Evolutionary conservation across 495 filamentous ascomycete genomes (phyloP), one percentile per base, ranked within the genome.

Genomic region (Wilcoxina mikolae): DNA sequence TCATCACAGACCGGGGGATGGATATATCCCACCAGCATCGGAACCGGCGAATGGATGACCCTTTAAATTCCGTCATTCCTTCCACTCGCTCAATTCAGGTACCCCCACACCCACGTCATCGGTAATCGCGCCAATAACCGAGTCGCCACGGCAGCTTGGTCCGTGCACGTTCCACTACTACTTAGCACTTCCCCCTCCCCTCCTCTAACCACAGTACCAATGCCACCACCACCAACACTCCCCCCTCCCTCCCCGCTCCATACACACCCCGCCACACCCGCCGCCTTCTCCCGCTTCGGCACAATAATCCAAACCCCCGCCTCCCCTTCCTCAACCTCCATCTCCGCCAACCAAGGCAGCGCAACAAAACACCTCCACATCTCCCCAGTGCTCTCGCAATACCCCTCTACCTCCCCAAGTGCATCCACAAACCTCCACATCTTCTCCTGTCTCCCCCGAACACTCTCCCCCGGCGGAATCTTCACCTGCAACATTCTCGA

Each of bases 281-380:
- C 68, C 9, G 65, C 76, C 60, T 98, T 95, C 71, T 71, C 81
- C 10, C 75, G 76, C 53, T 98, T 95, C 68, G 91, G 91, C 62
- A 79, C 82, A 45, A 86, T 88, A 12, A 78, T 95, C 59, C 3
- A 22, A 17, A n/a, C 17, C 11, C 51, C 51, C 9, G 1, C 9
- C 28, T 2, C 51, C 35, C 7, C 24, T n/a, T 7, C 49, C 49
- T 4, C 5, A 11, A 20, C 5, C 49, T 11, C 10, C 18, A 43
- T 54, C n/a, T 29, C 43, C 15, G 62, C 86, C 58, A 96, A 96
- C 73, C 91, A 98, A 72, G 80, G 81, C 60, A 82, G 82, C 41
- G 90, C 91, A 3, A 74, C 87, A 60, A 95, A 94, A 71, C 90
- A 85, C 72, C 76, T 78, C 55, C 76, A 84, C 62, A 78, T 95